Base-by-base conservation (phyloP, 1,284 basidiomycete species). In the Trichosporon faecale region DNA sequence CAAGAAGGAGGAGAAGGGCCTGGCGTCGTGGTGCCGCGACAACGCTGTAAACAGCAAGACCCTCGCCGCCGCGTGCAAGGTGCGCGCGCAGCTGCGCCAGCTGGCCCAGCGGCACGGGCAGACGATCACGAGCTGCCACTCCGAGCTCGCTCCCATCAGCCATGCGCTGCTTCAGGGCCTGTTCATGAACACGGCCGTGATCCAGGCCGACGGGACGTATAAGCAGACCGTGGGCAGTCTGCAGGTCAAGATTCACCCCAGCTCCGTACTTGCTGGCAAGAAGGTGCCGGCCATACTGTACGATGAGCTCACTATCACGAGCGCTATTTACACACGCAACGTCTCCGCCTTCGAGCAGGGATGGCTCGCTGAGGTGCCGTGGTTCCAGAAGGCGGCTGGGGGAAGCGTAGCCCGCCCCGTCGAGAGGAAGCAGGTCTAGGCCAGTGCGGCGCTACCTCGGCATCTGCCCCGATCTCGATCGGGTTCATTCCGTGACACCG, bases 301-400 rank as follows among this genome's bases (percentile, higher is more conserved):
- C 78, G 91, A 95, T 79, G 95, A 97, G 80, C 85, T 97, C 93
- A 87, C 94, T 23, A 90, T 91, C 78, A 97, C 94, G 25, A 91
- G 89, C 52, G 89, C 90, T 66, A 89, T 92, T 49, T 96, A 94
- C 77, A 94, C 94, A 1, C 89, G 94, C 3, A 91, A 91, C 29
- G 94, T 95, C 6, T 94, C 93, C 0, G 85, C 89, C 0, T 88
- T 97, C 63, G 88, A 90, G 16, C 90, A 90, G 75, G 81, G 82
- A 29, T 88, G 86, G 84, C 82, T 89, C 57, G 72, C 77, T 40
- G 83, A 84, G 64, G 79, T 82, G n/a, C 79, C 82, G n/a, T 76
- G 78, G 78, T 83, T 83, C 73, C 68, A 74, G 27, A 74, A 76
- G 37, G 77, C 78, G 29, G 76, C 78, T 12, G 69, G 67, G 9